phyloP scores from a whole-genome alignment of 768 basidiomycete species.

The Pisolithus tinctorius region DNA sequence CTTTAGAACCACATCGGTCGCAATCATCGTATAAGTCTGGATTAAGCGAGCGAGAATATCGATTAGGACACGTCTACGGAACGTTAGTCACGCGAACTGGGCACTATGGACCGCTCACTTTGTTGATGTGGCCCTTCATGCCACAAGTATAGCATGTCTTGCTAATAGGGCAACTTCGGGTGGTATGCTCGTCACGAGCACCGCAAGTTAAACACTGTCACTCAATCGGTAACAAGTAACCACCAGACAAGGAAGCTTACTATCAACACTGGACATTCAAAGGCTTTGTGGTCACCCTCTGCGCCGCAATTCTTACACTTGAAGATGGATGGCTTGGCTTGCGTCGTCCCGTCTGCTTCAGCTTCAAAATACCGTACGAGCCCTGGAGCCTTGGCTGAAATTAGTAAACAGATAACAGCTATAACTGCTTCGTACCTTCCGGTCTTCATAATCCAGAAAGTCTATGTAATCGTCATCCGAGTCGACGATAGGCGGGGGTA shows the following conservation, averaged over 20 bases:
- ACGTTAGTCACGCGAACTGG: background rate
- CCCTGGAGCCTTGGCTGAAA: constrained; percentile 35
- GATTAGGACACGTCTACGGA: constrained; percentile 66
- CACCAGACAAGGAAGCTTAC: constrained; percentile 35
- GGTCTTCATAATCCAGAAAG: constrained; percentile 68
- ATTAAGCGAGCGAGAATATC: constrained; percentile 23
- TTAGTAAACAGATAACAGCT: background rate
- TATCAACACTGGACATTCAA: constrained; percentile 64
- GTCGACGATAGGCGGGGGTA: constrained; percentile 34
- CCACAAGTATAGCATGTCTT: constrained; percentile 77
- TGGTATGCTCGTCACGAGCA: constrained; percentile 70
- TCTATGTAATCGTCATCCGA: constrained; percentile 65
- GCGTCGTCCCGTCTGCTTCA: constrained; percentile 30
- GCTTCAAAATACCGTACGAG: constrained; percentile 62
- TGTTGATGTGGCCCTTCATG: constrained; percentile 77
- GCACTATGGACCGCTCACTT: constrained; percentile 28
- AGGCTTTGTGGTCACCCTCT: constrained; percentile 63
- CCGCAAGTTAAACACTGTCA: constrained; percentile 75
- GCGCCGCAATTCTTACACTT: constrained; percentile 76
- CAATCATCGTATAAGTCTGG: constrained; percentile 42
- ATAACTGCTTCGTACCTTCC: constrained; percentile 38
- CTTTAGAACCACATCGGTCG: constrained; percentile 59
- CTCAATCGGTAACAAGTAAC: constrained; percentile 2
- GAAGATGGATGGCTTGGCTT: constrained; percentile 38
- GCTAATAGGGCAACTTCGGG: constrained; percentile 71